A percentile compares a stretch with the other conserved stretches of the same genome.
Conservation (phyloP, 2,329 filamentous ascomycete genomes). For the Phymatotrichopsis omnivora region DNA sequence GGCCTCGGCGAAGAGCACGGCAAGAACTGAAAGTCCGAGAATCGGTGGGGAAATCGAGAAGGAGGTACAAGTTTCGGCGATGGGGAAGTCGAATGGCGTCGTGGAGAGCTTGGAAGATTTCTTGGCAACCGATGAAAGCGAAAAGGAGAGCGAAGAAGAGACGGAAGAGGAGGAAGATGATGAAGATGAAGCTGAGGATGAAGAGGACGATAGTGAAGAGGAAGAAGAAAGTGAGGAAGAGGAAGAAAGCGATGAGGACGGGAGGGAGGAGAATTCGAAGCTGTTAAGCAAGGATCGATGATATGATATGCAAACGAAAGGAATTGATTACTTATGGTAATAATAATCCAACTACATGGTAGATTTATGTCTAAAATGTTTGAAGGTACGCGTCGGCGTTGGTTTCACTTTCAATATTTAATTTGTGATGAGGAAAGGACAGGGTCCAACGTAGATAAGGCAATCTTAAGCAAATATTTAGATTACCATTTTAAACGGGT, state of each 20-base stretch:
- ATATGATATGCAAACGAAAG: too few relatives aligned
- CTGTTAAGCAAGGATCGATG: constrained; percentile 10
- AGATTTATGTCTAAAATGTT: too few relatives aligned
- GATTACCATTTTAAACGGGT: too few relatives aligned
- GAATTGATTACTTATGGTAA: too few relatives aligned
- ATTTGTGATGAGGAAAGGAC: too few relatives aligned
- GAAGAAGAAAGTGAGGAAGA: constrained; percentile 45
- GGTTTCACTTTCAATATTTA: too few relatives aligned
- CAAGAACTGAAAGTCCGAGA: constrained; percentile 24
- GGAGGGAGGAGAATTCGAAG: constrained; percentile 34
- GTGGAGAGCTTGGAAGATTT: constrained; percentile 87
- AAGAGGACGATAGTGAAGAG: constrained; percentile 43
- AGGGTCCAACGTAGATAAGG: too few relatives aligned
- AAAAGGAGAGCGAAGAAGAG: constrained; percentile 47
- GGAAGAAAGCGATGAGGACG: constrained; percentile 39
- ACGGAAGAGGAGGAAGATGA: constrained; percentile 44
- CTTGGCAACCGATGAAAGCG: constrained; percentile 62
- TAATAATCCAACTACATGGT: too few relatives aligned
- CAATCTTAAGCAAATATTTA: too few relatives aligned
- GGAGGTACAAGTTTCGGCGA: constrained; percentile 27
- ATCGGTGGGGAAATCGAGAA: constrained; percentile 29
- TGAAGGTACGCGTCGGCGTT: too few relatives aligned
- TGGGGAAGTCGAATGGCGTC: constrained; percentile 43
- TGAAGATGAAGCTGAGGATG: constrained; percentile 43
- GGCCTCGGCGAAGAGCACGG: constrained; percentile 40